Base-by-base conservation (phyloP, 1,139 yeast genomes). In the Eremothecium coryli region DNA sequence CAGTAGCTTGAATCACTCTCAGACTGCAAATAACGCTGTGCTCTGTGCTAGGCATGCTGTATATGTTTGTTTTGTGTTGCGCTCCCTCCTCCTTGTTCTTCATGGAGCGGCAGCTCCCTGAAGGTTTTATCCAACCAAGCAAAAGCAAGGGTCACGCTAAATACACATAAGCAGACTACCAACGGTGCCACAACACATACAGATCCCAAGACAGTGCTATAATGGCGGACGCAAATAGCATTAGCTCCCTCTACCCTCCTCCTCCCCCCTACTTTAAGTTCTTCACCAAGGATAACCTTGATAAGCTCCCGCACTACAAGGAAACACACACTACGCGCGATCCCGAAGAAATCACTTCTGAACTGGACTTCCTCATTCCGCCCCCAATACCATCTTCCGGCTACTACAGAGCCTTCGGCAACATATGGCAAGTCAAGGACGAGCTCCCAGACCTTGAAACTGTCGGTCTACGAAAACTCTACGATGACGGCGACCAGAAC, bases 341-440 rank as follows among this genome's bases (percentile, higher is more conserved):
- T 3, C 38, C 46, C n/a, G 40, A 36, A 5, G 49, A 45, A 20
- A 35, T 40, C 4, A 32, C 30, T 3, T 40, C 43, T 23, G 63
- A 63, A 3, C 57, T 79, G 32, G 66, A 68, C 38, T 71, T 70
- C 39, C 61, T 81, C 26, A 56, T 67, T 9, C 93, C 94, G 0
- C 94, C 94, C 1, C 51, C 60, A 24, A 70, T 72, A 32, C 93
- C 90, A 0, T 49, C 54, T 21, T 70, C 72, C 2, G 64, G 70
- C 7, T 73, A 73, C 26, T 85, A 85, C 54, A 60, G 90, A 36
- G 81, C 85, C 3, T 85, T 82, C 53, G 95, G 95, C 5, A 77
- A 76, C 44, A 62, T 81, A 18, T 85, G 95, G 95, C 76, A 79
- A 27, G 64, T 64, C 33, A 50, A 78, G 42, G 88, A 82, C 50